Evolutionary conservation across 768 basidiomycete genomes (phyloP).

Genomic region (Termitomyces sp.): DNA sequence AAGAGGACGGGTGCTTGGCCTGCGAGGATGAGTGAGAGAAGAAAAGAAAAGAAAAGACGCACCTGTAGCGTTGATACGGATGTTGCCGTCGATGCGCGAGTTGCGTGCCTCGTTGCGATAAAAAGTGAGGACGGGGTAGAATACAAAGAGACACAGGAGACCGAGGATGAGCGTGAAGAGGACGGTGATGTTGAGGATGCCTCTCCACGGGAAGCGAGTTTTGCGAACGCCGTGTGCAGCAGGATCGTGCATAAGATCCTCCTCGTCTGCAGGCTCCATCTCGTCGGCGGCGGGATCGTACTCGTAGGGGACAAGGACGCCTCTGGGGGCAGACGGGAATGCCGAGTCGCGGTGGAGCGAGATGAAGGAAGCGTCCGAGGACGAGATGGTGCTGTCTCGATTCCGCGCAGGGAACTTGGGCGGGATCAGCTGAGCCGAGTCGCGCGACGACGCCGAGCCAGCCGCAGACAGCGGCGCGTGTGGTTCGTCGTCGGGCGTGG

Average conservation of each 20-base stretch:
- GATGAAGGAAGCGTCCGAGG: constrained; percentile 11
- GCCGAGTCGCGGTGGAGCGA: constrained; percentile 17
- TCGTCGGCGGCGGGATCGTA: constrained; percentile 65
- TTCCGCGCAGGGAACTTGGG: constrained; percentile 11
- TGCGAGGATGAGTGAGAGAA: constrained; percentile 19
- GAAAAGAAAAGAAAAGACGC: not conserved
- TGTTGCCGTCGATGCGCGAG: constrained; percentile 55
- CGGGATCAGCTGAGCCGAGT: not conserved
- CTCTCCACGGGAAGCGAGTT: constrained; percentile 39
- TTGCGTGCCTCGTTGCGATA: constrained; percentile 36
- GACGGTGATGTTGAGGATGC: constrained; percentile 64
- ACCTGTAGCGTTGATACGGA: constrained; percentile 57
- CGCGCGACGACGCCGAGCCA: constrained; percentile 4
- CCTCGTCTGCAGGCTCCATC: constrained; percentile 58
- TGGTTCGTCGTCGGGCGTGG: constrained; percentile 18
- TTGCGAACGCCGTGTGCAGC: constrained; percentile 27
- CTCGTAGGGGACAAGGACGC: constrained; percentile 57
- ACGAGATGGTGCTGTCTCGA: constrained; percentile 15
- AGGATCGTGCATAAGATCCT: constrained; percentile 74
- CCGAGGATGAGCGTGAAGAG: constrained; percentile 58
- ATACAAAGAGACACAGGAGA: constrained; percentile 73
- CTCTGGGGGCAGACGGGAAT: constrained; percentile 23
- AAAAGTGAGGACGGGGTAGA: constrained; percentile 69
- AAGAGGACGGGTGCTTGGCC: constrained; percentile 63
- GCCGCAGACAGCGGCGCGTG: not conserved